Conservation (phyloP, 2,329 filamentous ascomycete species). For the Akanthomyces uredinophilus region DNA sequence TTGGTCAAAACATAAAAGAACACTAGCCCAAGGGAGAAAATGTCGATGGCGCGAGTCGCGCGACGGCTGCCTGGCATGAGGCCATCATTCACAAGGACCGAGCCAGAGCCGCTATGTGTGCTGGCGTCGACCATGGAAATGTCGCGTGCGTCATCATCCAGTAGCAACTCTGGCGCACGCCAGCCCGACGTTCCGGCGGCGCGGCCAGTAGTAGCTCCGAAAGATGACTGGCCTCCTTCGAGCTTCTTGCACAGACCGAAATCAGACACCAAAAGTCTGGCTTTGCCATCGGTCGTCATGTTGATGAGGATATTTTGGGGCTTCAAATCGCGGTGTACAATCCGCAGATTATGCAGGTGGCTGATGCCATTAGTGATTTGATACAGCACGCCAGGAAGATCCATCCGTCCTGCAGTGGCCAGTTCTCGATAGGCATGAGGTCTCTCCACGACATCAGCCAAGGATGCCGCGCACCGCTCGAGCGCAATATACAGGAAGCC, state of each 20-base stretch:
- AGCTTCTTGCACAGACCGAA: conserved; percentile 98
- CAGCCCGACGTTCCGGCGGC: conserved; percentile 91
- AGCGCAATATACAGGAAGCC: conserved; percentile 95
- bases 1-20: conserved; percentile 98
- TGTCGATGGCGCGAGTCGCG: conserved; percentile 92
- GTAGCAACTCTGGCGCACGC: conserved; percentile 89
- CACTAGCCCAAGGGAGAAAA: conserved; percentile 94
- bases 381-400: conserved; percentile 74
- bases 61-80: conserved; percentile 60
- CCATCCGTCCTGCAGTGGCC: conserved; percentile 65
- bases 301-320: conserved; percentile 94
- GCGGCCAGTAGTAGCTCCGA: conserved; percentile 89
- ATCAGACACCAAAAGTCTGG: conserved; percentile 91
- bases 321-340: conserved; percentile 95
- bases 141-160: conserved; percentile 66
- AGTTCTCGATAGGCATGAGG: conserved; percentile 62
- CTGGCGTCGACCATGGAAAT: conserved; percentile 43
- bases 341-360: conserved; percentile 84
- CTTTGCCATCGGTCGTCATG: conserved; percentile 62
- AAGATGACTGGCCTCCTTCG: conserved; percentile 88
- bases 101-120: conserved; percentile 57
- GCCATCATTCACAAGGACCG: conserved; percentile 52
- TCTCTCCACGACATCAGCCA: conserved; percentile 85
- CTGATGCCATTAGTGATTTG: conserved; percentile 87
- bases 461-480: conserved; percentile 86